Conservation (phyloP, 1,284 basidiomycete genomes). For the Microbotryum silenes-acaulis region DNA sequence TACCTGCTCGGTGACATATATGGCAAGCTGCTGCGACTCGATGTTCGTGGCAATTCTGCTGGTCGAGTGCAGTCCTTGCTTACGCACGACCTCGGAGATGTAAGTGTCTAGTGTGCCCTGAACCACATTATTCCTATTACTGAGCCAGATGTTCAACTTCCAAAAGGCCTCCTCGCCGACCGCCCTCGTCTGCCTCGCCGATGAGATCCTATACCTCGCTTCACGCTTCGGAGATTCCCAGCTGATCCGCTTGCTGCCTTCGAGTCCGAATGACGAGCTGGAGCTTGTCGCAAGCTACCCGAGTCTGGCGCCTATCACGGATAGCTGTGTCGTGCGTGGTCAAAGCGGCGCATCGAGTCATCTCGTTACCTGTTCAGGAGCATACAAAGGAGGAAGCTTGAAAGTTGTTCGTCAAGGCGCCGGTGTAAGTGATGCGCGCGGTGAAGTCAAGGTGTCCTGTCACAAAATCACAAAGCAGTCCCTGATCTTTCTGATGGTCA, state of each 20-base stretch:
- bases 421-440: slow-evolving; percentile 48
- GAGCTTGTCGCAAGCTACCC: slow-evolving; percentile 58
- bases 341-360: slow-evolving; percentile 63
- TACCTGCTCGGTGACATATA: slow-evolving; percentile 67
- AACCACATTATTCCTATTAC: background rate
- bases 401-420: slow-evolving; percentile 79
- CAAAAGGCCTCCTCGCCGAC: slow-evolving; percentile 64
- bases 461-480: too few relatives aligned
- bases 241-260: slow-evolving; percentile 51
- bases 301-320: slow-evolving; percentile 81
- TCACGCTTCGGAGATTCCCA: slow-evolving; percentile 78
- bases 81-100: slow-evolving; percentile 64
- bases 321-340: slow-evolving; percentile 72
- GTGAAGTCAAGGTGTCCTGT: too few relatives aligned
- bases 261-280: slow-evolving; percentile 43
- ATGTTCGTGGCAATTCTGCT: slow-evolving; percentile 30
- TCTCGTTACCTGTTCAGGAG: slow-evolving; percentile 83
- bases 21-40: slow-evolving; percentile 57
- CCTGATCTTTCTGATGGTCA: too few relatives aligned
- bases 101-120: slow-evolving; percentile 39
- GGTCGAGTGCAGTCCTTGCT: slow-evolving; percentile 42
- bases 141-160: slow-evolving; percentile 5
- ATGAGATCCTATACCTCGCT: slow-evolving; percentile 66
- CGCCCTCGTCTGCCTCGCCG: slow-evolving; percentile 65
- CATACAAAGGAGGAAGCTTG: slow-evolving; percentile 68